Percentiles rank a stretch among this genome's conserved stretches.
Evolutionary conservation across 352 stramenopile genomes (phyloP).

Genomic region (Thalassiosira hispida): DNA sequence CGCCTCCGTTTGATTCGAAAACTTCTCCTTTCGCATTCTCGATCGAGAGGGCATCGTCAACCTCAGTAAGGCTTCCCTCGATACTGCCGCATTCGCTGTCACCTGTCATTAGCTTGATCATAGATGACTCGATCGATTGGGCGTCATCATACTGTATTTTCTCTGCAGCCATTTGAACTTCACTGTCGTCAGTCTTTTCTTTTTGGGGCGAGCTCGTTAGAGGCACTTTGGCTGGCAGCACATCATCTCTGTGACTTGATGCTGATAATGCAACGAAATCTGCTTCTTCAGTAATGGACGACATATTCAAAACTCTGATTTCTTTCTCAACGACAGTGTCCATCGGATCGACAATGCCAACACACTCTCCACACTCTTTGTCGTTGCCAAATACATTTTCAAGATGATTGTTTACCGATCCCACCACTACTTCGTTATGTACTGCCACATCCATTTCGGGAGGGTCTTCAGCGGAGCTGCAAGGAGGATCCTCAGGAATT

Average conservation of each 20-base stretch:
- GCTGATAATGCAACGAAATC: slow-evolving; percentile 1
- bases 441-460: slow-evolving; percentile 18
- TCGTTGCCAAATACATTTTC: neutral
- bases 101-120: too few relatives aligned
- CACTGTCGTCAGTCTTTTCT: neutral
- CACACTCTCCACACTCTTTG: neutral
- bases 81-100: neutral
- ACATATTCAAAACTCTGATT: slow-evolving; percentile 10
- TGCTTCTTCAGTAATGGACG: slow-evolving; percentile 17
- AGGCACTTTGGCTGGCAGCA: neutral
- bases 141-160: too few relatives aligned
- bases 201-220: slow-evolving; percentile 1
- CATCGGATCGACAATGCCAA: neutral
- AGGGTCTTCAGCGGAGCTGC: slow-evolving; percentile 29
- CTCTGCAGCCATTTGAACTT: neutral
- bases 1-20: neutral
- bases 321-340: slow-evolving; percentile 21
- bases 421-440: neutral
- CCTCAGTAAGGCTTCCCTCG: neutral
- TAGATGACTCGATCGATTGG: too few relatives aligned
- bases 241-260: slow-evolving; percentile 3
- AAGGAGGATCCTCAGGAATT: slow-evolving; percentile 33
- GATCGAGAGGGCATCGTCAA: neutral
- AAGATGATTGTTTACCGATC: neutral
- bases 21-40: neutral